Percentiles rank a stretch among this genome's conserved stretches.
These are phyloP conservation scores for Fusarium lateritium DNA, from an alignment of 2,329 filamentous ascomycete genomes.

Conservation along the genomic window DNA sequence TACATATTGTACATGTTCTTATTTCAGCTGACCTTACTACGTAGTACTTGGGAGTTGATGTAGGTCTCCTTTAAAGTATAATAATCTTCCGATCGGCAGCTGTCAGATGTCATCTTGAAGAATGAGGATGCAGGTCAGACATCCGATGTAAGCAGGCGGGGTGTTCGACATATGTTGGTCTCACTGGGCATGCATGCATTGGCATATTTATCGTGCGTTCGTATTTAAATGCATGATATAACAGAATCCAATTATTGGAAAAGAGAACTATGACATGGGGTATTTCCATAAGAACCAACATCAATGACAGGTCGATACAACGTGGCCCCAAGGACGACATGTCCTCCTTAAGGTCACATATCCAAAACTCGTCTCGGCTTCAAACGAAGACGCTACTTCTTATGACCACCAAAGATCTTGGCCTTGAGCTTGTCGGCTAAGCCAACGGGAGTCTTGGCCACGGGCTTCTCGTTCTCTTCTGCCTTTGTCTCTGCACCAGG, in stretches of 20 bases:
- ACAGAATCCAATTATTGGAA: slow-evolving; percentile 19
- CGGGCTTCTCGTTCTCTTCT: slow-evolving; percentile 50
- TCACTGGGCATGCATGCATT: slow-evolving; percentile 10
- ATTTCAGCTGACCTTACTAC: slow-evolving; percentile 9
- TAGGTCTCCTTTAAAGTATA: neutral
- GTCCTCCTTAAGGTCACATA: slow-evolving; percentile 8
- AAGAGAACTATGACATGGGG: slow-evolving; percentile 44
- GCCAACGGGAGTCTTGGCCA: slow-evolving; percentile 54
- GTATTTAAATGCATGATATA: slow-evolving; percentile 20
- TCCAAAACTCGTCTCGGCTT: slow-evolving; percentile 6
- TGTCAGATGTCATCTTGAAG: slow-evolving; percentile 31
- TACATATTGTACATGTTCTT: slow-evolving; percentile 1
- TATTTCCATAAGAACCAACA: slow-evolving; percentile 46
- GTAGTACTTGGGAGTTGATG: neutral
- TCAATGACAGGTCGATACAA: slow-evolving; percentile 23
- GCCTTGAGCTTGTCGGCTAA: slow-evolving; percentile 71
- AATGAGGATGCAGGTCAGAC: slow-evolving; percentile 15
- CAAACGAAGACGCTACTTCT: slow-evolving; percentile 56
- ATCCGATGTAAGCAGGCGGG: slow-evolving; percentile 3
- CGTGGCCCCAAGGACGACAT: slow-evolving; percentile 6
- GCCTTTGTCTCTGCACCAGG: slow-evolving; percentile 55
- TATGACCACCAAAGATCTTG: slow-evolving; percentile 66
- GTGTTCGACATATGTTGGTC: slow-evolving; percentile 5
- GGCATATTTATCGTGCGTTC: neutral
- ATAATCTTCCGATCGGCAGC: slow-evolving; percentile 2